phyloP scores from a whole-genome alignment of 2,329 filamentous ascomycete species.

The Trichoderma atrobrunneum region DNA sequence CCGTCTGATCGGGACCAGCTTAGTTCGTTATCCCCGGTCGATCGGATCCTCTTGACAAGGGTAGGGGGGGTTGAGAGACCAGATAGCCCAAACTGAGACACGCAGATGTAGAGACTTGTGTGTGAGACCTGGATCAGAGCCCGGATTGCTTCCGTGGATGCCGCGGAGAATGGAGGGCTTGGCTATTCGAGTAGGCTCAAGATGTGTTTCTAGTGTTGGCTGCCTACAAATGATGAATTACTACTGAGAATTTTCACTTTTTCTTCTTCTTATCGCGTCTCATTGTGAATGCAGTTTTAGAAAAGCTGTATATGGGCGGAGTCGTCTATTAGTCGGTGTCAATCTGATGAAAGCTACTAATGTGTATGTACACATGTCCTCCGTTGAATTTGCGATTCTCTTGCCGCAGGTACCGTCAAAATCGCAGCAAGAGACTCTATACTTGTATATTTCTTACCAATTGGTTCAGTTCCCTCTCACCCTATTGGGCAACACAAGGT shows the following conservation, averaged over 20 bases:
- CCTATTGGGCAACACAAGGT: neutral
- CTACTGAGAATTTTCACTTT: neutral
- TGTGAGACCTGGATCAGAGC: neutral
- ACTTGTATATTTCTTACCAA: neutral
- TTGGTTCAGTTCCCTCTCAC: neutral
- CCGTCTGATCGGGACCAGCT: neutral
- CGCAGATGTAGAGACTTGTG: neutral
- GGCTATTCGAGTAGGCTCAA: neutral
- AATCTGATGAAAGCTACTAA: neutral
- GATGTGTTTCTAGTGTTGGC: neutral
- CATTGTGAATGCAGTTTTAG: neutral
- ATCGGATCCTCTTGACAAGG: slow-evolving; percentile 7
- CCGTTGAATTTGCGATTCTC: neutral
- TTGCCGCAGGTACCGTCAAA: neutral
- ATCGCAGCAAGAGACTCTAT: neutral
- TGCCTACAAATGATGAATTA: neutral
- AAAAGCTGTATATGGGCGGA: neutral
- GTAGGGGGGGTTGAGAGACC: neutral
- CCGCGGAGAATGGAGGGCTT: neutral
- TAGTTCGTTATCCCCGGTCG: neutral
- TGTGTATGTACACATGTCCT: neutral
- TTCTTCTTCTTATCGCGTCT: neutral
- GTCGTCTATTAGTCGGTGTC: neutral
- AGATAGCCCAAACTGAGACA: neutral
- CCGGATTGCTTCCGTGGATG: neutral